Conservation (phyloP, 352 stramenopile genomes). For the Blastocystis sp. region DNA sequence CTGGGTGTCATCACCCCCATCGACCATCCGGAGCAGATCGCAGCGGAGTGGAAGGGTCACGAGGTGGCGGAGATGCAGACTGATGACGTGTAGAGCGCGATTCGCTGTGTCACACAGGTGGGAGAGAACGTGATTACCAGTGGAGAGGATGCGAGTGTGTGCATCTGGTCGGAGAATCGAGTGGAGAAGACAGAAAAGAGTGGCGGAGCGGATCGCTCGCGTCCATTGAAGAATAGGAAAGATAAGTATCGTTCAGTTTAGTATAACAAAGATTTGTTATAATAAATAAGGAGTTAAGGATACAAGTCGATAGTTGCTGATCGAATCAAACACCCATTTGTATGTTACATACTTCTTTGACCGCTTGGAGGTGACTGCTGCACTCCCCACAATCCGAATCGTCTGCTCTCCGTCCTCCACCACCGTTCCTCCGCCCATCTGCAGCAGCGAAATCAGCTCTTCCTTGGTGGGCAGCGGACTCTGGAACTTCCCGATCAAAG, state of each 20-base stretch:
- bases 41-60: conserved; percentile 31
- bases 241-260: conserved; percentile 42
- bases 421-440: background rate
- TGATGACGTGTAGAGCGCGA: background rate
- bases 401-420: background rate
- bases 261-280: background rate
- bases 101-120: background rate
- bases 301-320: background rate
- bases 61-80: background rate
- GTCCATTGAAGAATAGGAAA: background rate
- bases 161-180: background rate
- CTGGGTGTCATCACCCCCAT: background rate
- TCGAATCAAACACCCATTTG: conserved; percentile 27
- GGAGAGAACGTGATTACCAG: background rate
- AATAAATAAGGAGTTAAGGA: background rate
- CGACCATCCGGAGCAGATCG: background rate
- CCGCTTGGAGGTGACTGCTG: background rate
- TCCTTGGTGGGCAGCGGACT: background rate
- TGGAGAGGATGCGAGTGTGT: conserved; percentile 49
- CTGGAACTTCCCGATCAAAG: background rate
- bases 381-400: background rate
- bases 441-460: background rate
- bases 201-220: background rate
- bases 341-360: background rate
- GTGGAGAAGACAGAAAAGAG: background rate